Evolutionary conservation across 805 yeast species (phyloP), one percentile per base, ranked within the genome.

Genomic region (Saccharomyces paradoxus): DNA sequence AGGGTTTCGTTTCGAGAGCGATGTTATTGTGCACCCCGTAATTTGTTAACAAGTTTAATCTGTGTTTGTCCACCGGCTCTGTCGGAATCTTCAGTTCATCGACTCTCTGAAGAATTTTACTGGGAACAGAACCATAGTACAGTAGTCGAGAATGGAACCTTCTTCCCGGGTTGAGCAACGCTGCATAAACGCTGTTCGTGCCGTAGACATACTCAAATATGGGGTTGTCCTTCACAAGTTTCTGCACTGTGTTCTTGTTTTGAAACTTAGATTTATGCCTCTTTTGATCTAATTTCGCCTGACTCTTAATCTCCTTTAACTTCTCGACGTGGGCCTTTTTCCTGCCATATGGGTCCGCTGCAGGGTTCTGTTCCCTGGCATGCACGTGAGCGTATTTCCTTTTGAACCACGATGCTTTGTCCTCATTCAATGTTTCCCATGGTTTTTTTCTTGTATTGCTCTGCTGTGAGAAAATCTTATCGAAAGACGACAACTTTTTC

Each of bases 1-100:
- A 41, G 5, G 70, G 69, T 57, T 80, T 80, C 0, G 92, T 79
- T 63, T 86, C 89, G 50, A 88, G 64, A 1, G 87, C 92, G 28
- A 82, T 76, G 17, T 92, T 92, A 68, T 90, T 89, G 71, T 89
- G 96, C 12, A 87, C 88, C 6, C 83, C 91, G 60, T 83, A 80
- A 29, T 79, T 74, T 26, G 89, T 77, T 61, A 87, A 66, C 6
- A 73, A 65, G 61, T 87, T 84, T 60, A 89, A 69, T 30, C 80
- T 83, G 58, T 80, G 81, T 58, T 69, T 67, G 44, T 63, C 64
- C 12, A 60, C 58, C 44, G 50, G 57, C 32, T 59, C 63, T 24
- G 53, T 59, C 63, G 55, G 54, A 47, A 63, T 56, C 53, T 61
- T 60, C 52, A 52, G 55, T 28, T 74, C 71, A 46, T 74, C 68